Evolutionary conservation across 108 stramenopile species (phyloP), one percentile per base, ranked within the genome.

Genomic region (Pseudonitzschia pungens): DNA sequence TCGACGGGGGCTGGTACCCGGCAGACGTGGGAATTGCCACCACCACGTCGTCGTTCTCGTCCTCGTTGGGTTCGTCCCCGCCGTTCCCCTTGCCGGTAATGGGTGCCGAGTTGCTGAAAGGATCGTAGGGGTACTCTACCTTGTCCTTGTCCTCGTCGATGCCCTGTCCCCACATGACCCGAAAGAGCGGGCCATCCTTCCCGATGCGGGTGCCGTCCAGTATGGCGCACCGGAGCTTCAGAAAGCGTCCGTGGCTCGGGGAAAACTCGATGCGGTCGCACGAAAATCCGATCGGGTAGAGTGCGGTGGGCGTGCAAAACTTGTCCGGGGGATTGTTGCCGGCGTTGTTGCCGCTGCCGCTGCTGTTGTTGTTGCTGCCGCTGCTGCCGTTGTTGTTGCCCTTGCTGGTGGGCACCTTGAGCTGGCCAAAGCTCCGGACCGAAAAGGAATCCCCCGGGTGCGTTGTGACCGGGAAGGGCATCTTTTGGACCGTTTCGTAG

Each of bases 151-250:
- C 86, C 45, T 89, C 89, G 22, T 94, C 90, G n/a, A 94, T 81
- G 1, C 93, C 93, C 48, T 81, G 86, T 54, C 93, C 93, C 89
- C 89, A 94, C 76, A 89, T 87, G 62, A 94, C 70, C 21, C 91
- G 83, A 82, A 94, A 94, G 60, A 92, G 63, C 0, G 93, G 93
- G 48, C 92, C 92, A 22, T 84, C 81, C 26, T 68, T 48, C 12
- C 40, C 27, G 14, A 83, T 55, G 21, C 76, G 65, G 8, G 72
- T 79, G 14, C 92, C 92, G 68, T 94, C 90, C 40, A 94, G 65
- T 31, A 94, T 90, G 53, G 91, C 78, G 64, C 93, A 94, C 18
- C 93, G 82, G 68, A 94, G 43, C 63, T 89, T 91, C 12, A 94
- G 70, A 16, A 89, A 63, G 20, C 93, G 86, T 21, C 89, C 89